Base-by-base conservation (phyloP, 345 rosid genomes). In the Linum tenue region DNA sequence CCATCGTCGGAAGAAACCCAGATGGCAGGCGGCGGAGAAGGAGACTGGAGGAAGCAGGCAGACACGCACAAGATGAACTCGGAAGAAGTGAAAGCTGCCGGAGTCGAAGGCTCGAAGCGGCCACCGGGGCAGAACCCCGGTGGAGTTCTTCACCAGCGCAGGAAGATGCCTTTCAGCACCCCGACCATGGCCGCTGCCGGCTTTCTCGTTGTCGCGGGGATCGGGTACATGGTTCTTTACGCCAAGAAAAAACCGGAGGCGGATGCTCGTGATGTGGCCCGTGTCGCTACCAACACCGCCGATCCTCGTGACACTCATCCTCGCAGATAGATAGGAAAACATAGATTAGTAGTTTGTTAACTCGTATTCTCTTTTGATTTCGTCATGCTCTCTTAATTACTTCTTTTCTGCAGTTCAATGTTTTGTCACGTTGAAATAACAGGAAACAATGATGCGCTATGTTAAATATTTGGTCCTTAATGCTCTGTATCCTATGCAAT, bases 21-120 rank as follows among this genome's bases (percentile, higher is more conserved):
- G 5, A 81, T 77, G 82, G 81, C 76, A 64, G 81, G 71, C 7
- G 81, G 71, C 7, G 51, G 51, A n/a, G 70, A 73, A 5, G 76
- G 74, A 50, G 86, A 81, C 1, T 83, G 89, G 86, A 83, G 77
- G 60, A 77, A 78, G 61, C 75, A 51, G 0, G 88, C 91, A 36
- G 91, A 86, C 60, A 88, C 91, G 5, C 82, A 82, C 66, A 84
- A 79, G 80, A 85, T 86, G 96, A 83, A 80, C 2, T 72, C 81
- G 0, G 91, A 83, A 39, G 80, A 67, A 42, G 82, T 79, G 38
- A 82, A 64, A 66, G 84, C 83, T 1, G 82, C 95, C 2, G 91
- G 88, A 0, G 82, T 77, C 4, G 81, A 85, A 15, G 78, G 78
- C 38, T 81, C 88, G 2, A 82, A 61, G 78, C 68, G 89, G 72